These are phyloP conservation scores for Backusella tuberculispora DNA, from an alignment of 192 early-diverging fungal species.

Conservation along the genomic window DNA sequence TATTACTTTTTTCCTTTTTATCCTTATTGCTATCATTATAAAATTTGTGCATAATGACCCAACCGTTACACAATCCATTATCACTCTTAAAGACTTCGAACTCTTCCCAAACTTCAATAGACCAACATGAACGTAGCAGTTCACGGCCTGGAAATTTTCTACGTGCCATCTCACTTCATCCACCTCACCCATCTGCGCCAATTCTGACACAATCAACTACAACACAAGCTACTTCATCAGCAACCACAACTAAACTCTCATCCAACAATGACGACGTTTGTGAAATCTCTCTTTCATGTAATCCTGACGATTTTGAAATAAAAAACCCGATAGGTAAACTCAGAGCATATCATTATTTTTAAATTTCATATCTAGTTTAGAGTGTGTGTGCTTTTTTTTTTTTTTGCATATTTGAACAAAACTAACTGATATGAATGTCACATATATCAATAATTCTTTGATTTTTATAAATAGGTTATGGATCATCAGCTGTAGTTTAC, in stretches of 20 bases:
- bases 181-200: neutral
- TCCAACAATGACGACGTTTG: neutral
- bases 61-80: conserved; percentile 21
- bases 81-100: conserved; percentile 4
- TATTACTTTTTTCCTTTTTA: neutral
- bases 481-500: conserved; percentile 86
- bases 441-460: neutral
- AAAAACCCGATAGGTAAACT: conserved; percentile 36
- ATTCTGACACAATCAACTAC: neutral
- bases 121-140: neutral
- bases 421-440: neutral
- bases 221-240: neutral
- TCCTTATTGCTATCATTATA: neutral
- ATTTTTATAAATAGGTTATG: conserved; percentile 63
- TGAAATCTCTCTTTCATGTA: conserved; percentile 9
- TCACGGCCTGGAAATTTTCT: conserved; percentile 11
- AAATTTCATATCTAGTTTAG: no score
- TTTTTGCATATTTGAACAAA: neutral
- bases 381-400: no score
- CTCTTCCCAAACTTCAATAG: conserved; percentile 1
- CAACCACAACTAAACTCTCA: neutral
- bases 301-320: conserved; percentile 41
- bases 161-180: conserved; percentile 18
- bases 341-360: neutral
- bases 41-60: conserved; percentile 4